Percentiles rank a stretch among this genome's conserved stretches.
Conservation (phyloP, 768 basidiomycete genomes). For the Auriscalpium vulgare region DNA sequence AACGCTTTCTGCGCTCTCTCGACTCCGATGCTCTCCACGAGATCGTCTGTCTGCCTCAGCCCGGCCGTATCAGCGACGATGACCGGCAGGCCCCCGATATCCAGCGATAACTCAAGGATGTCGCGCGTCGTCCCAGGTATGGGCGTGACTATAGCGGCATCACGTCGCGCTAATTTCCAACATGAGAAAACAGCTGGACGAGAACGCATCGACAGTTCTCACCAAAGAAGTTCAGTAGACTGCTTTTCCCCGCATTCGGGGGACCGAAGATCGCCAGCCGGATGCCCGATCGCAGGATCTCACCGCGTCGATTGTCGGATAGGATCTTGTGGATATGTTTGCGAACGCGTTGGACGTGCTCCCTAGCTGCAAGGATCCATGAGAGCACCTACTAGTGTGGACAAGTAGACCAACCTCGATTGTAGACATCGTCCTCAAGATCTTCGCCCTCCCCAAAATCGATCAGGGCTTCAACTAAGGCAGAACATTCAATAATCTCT, state of each 20-base stretch:
- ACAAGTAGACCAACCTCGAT: conserved; percentile 42
- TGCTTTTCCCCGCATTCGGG: conserved; percentile 93
- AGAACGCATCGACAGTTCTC: conserved; percentile 4
- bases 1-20: conserved; percentile 64
- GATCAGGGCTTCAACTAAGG: conserved; percentile 81
- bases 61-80: conserved; percentile 84
- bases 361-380: conserved; percentile 37
- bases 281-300: conserved; percentile 77
- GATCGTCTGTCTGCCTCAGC: conserved; percentile 56
- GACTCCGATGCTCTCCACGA: conserved; percentile 78
- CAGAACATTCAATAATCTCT: conserved; percentile 63
- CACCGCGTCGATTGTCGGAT: conserved; percentile 67
- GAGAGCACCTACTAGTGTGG: background rate
- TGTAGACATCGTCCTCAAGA: conserved; percentile 74
- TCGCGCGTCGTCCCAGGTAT: conserved; percentile 88
- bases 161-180: conserved; percentile 57
- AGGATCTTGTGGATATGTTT: conserved; percentile 48
- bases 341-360: conserved; percentile 41
- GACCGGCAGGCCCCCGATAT: conserved; percentile 82
- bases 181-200: too few species aligned
- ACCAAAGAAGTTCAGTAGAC: conserved; percentile 80
- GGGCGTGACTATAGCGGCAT: conserved; percentile 84
- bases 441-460: conserved; percentile 93
- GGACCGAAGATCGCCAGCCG: conserved; percentile 86
- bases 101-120: conserved; percentile 74